phyloP scores from a whole-genome alignment of 495 filamentous ascomycete genomes.

The Aspergillus wentii region DNA sequence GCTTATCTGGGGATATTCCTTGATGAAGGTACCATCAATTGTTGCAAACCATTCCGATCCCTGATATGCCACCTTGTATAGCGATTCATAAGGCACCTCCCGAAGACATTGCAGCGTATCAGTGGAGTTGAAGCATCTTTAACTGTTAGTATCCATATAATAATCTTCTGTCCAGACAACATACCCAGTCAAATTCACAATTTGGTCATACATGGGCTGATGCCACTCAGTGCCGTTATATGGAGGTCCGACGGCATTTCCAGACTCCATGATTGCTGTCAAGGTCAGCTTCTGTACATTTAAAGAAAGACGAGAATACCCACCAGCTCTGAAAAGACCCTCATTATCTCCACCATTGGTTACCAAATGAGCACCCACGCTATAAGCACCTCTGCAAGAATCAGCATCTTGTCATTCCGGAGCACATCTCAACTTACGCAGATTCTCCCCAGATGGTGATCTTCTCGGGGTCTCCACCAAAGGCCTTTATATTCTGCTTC shows the following conservation, averaged over 20 bases:
- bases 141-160: too few species aligned
- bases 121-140: conserved; percentile 49
- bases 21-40: conserved; percentile 49
- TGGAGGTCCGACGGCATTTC: conserved; percentile 37
- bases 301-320: neutral
- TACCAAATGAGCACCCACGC: conserved; percentile 31
- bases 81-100: conserved; percentile 47
- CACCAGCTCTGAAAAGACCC: conserved; percentile 32
- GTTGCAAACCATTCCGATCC: conserved; percentile 36
- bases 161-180: too few species aligned
- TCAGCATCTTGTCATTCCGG: neutral
- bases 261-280: conserved; percentile 65
- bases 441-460: conserved; percentile 73
- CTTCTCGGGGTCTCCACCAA: conserved; percentile 51
- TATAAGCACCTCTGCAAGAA: conserved; percentile 27
- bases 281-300: neutral
- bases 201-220: conserved; percentile 35
- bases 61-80: conserved; percentile 47
- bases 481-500: conserved; percentile 44
- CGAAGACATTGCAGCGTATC: conserved; percentile 64
- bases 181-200: conserved; percentile 28
- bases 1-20: conserved; percentile 33
- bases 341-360: conserved; percentile 31
- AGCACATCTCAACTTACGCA: conserved; percentile 30
- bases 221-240: conserved; percentile 39